Conservation (phyloP, 179 eudicot genomes). For the Camellia oleifera region DNA sequence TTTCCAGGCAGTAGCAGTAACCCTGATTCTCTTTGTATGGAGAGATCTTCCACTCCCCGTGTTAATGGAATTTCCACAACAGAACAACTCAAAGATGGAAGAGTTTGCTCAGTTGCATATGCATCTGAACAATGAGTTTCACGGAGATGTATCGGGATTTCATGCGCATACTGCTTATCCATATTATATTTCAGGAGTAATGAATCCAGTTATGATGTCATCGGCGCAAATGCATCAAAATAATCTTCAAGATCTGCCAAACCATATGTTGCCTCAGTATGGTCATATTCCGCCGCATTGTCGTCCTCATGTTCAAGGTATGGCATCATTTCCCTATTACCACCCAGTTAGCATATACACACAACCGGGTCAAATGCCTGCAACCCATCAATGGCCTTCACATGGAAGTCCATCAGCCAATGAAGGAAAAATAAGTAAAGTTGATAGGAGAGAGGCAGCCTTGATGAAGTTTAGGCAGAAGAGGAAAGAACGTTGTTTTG, state of each 20-base stretch:
- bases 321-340: slow-evolving; percentile 67
- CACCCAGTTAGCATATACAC: slow-evolving; percentile 58
- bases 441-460: slow-evolving; percentile 93
- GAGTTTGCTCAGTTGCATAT: slow-evolving; percentile 44
- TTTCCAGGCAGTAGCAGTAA: slow-evolving; percentile 53
- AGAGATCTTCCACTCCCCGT: slow-evolving; percentile 60
- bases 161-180: slow-evolving; percentile 53
- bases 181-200: slow-evolving; percentile 63
- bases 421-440: slow-evolving; percentile 44
- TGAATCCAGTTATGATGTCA: slow-evolving; percentile 79
- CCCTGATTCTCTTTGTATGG: slow-evolving; percentile 58
- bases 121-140: slow-evolving; percentile 46
- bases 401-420: slow-evolving; percentile 43
- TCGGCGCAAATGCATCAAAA: slow-evolving; percentile 48
- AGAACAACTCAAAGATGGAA: slow-evolving; percentile 41
- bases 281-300: slow-evolving; percentile 59
- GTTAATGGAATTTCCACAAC: slow-evolving; percentile 34
- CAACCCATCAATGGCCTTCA: slow-evolving; percentile 57
- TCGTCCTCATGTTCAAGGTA: slow-evolving; percentile 52
- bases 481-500: slow-evolving; percentile 90
- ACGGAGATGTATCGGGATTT: slow-evolving; percentile 43
- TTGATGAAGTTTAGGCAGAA: slow-evolving; percentile 90
- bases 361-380: slow-evolving; percentile 69
- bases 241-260: slow-evolving; percentile 37
- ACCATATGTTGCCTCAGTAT: slow-evolving; percentile 46